Evolutionary conservation across 2,329 filamentous ascomycete species (phyloP).

Genomic region (Fusarium siculi): DNA sequence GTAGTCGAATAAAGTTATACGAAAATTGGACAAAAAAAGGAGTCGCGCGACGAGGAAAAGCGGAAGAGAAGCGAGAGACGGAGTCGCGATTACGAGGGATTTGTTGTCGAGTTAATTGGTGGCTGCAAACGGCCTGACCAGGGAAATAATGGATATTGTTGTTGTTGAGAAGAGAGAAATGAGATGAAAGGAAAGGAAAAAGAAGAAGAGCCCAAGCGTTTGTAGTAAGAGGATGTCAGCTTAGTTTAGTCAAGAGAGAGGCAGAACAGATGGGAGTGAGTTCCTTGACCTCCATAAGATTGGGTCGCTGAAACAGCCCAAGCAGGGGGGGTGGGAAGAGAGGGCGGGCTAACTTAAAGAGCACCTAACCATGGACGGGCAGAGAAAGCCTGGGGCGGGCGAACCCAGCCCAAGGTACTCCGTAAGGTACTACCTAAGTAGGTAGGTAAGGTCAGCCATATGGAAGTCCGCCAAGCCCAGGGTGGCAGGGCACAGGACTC

Average conservation of each 20-base stretch:
- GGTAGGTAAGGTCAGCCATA: neutral
- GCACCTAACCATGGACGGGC: neutral
- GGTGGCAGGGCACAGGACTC: conserved; percentile 31
- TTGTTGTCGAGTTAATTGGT: conserved; percentile 14
- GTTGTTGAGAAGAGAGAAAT: conserved; percentile 35
- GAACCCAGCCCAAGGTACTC: conserved; percentile 6
- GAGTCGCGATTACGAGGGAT: conserved; percentile 21
- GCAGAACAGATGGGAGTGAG: neutral
- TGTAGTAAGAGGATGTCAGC: conserved; percentile 32
- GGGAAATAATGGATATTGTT: conserved; percentile 14
- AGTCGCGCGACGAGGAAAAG: conserved; percentile 24
- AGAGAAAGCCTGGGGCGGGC: conserved; percentile 6
- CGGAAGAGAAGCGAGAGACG: conserved; percentile 31
- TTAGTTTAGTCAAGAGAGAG: conserved; percentile 13
- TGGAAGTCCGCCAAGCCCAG: neutral
- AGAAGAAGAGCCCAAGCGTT: conserved; percentile 28
- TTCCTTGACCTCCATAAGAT: conserved; percentile 7
- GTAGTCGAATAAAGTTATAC: conserved; percentile 16
- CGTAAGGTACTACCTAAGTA: neutral
- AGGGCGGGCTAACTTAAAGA: conserved; percentile 6
- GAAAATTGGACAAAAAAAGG: conserved; percentile 20
- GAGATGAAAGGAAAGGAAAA: conserved; percentile 26
- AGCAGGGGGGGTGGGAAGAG: conserved; percentile 13
- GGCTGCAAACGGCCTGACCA: conserved; percentile 22
- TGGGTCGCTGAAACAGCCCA: conserved; percentile 32